Evolutionary conservation across 1,284 basidiomycete species (phyloP), one percentile per base, ranked within the genome.

Genomic region (Somion occarium): DNA sequence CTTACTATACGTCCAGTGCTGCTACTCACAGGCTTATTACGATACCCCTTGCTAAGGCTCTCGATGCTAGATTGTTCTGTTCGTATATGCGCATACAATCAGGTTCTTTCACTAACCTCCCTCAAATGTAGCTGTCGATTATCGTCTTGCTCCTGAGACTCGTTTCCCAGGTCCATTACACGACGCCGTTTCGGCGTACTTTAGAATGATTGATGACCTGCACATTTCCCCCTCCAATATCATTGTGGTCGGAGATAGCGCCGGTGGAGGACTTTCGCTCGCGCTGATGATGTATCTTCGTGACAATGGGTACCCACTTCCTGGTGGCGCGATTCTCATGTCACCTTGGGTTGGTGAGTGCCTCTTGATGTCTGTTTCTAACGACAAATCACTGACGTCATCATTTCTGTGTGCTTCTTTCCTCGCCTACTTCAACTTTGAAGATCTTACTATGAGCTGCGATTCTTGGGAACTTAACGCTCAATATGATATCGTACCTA

Each of bases 381-480:
- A n/a, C n/a, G n/a, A n/a, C n/a, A n/a, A n/a, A n/a, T n/a, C n/a
- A n/a, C n/a, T n/a, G n/a, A n/a, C n/a, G n/a, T n/a, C n/a, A n/a
- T n/a, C n/a, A n/a, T n/a, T n/a, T n/a, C n/a, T n/a, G n/a, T n/a
- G n/a, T n/a, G n/a, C n/a, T n/a, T n/a, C n/a, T n/a, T n/a, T n/a
- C n/a, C n/a, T n/a, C n/a, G n/a, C n/a, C n/a, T n/a, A 13, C 30
- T n/a, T 39, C n/a, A 19, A 9, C 18, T 34, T 46, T n/a, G n/a
- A 55, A 90, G 92, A 96, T 70, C 71, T 98, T 53, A 97, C 93
- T 0, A 88, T 96, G 82, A 96, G 93, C 56, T 98, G 95, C 67
- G 92, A 96, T 56, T 95, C 92, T 30, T 98, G 96, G 96, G 93
- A 98, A 48, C 91, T 90, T 49, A 98, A 98, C 66, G 84, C 89